phyloP scores from a whole-genome alignment of 1,139 yeast species.

The Protomyces macrosporus region DNA sequence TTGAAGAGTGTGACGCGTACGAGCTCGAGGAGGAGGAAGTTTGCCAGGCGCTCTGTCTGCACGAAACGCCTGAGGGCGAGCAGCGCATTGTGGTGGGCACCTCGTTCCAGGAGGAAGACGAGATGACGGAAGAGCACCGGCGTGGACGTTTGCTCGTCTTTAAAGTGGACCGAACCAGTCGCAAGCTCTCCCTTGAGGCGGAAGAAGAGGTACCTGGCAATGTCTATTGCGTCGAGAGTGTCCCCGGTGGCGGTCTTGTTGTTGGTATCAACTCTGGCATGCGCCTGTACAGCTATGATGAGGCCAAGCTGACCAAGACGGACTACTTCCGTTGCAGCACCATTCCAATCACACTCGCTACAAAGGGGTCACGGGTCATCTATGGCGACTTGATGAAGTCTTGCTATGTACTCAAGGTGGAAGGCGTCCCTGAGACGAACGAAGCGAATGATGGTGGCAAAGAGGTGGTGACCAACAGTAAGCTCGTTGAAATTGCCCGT shows the following conservation, averaged over 20 bases:
- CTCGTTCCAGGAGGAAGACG: constrained; percentile 28
- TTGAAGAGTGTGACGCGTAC: constrained; percentile 26
- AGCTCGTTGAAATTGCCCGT: constrained; percentile 30
- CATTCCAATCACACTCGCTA: constrained; percentile 30
- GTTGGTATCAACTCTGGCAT: constrained; percentile 32
- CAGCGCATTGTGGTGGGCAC: constrained; percentile 32
- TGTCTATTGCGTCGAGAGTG: constrained; percentile 29
- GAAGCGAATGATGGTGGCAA: not conserved
- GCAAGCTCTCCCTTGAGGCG: constrained; percentile 27
- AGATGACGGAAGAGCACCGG: constrained; percentile 28
- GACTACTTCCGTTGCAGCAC: constrained; percentile 30
- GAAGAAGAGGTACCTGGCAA: constrained; percentile 30
- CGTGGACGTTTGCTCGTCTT: constrained; percentile 32
- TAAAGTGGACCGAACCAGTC: constrained; percentile 25
- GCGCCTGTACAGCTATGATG: constrained; percentile 4
- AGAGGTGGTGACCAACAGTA: not conserved
- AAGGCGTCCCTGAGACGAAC: not conserved
- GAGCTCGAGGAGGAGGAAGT: constrained; percentile 31
- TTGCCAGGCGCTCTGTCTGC: constrained; percentile 31
- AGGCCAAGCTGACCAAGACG: constrained; percentile 5
- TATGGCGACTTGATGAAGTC: constrained; percentile 34
- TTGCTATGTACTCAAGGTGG: constrained; percentile 25
- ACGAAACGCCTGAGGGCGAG: constrained; percentile 20
- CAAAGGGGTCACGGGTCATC: constrained; percentile 26
- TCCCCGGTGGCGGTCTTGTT: constrained; percentile 27